These are phyloP conservation scores for Colletotrichum gigasporum DNA, from an alignment of 2,329 filamentous ascomycete species.

Conservation along the genomic window DNA sequence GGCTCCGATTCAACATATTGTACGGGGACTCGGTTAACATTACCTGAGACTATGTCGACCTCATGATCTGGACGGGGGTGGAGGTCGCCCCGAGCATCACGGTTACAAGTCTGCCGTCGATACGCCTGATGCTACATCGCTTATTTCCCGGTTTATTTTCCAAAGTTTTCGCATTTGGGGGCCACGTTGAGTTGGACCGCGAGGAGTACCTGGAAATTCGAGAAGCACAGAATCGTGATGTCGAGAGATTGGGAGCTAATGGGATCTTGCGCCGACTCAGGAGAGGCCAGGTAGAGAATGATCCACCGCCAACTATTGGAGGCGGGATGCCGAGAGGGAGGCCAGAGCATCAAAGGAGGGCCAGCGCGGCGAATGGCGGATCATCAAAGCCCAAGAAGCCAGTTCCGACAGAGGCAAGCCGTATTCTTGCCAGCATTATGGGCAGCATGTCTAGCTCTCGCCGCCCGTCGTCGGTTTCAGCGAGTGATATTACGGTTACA, in stretches of 20 bases:
- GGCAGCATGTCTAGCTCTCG: not conserved
- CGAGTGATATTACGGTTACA: not conserved
- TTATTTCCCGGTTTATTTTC: not conserved
- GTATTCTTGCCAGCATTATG: conserved; percentile 12
- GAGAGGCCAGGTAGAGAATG: not conserved
- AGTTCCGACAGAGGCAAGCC: conserved; percentile 7
- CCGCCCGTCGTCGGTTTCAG: not conserved
- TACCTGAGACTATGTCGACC: conserved; percentile 50
- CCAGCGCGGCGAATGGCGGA: not conserved
- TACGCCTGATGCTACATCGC: conserved; percentile 41
- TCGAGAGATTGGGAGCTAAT: not conserved
- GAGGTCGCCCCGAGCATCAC: conserved; percentile 51
- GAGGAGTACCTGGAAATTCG: conserved; percentile 1
- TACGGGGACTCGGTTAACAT: conserved; percentile 45
- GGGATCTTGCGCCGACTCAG: not conserved
- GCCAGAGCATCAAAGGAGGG: not conserved
- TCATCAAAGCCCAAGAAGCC: not conserved
- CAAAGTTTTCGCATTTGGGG: conserved; percentile 11
- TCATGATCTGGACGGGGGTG: conserved; percentile 51
- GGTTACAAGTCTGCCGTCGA: conserved; percentile 50
- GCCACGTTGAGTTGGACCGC: conserved; percentile 13
- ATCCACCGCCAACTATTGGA: not conserved
- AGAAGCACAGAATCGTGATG: not conserved
- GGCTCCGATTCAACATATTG: conserved; percentile 43
- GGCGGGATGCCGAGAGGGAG: not conserved